phyloP scores from a whole-genome alignment of 2,329 filamentous ascomycete species.

The Onygenales sp. region DNA sequence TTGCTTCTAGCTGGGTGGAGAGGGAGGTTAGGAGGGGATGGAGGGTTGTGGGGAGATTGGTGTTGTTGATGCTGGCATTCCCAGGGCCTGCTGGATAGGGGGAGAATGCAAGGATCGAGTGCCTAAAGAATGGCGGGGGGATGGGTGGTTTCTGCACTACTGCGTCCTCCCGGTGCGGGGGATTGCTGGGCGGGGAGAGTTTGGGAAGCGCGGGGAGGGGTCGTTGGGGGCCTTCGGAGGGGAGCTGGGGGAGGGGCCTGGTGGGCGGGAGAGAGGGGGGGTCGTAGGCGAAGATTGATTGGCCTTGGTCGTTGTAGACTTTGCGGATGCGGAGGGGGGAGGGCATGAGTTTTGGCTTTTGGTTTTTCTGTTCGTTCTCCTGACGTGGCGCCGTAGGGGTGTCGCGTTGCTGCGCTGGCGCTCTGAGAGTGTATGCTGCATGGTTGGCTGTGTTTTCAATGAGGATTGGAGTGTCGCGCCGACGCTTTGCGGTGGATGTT shows the following conservation, averaged over 20 bases:
- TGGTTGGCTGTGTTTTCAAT: background rate
- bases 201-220: background rate
- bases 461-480: background rate
- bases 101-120: background rate
- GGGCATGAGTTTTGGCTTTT: conserved; percentile 14
- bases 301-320: conserved; percentile 4
- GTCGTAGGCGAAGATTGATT: background rate
- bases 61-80: conserved; percentile 17
- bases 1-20: conserved; percentile 10
- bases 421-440: background rate
- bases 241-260: conserved; percentile 13
- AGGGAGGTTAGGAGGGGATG: conserved; percentile 19
- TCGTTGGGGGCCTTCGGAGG: background rate
- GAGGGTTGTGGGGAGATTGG: conserved; percentile 12
- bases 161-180: background rate
- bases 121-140: background rate
- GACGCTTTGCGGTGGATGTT: background rate
- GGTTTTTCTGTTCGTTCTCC: background rate
- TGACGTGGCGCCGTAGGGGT: background rate
- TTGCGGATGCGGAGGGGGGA: conserved; percentile 20
- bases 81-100: background rate
- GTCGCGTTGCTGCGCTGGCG: background rate
- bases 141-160: background rate
- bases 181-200: background rate
- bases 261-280: conserved; percentile 13